Evolutionary conservation across 768 basidiomycete genomes (phyloP).

Genomic region (Candolleomyces aberdarensis): DNA sequence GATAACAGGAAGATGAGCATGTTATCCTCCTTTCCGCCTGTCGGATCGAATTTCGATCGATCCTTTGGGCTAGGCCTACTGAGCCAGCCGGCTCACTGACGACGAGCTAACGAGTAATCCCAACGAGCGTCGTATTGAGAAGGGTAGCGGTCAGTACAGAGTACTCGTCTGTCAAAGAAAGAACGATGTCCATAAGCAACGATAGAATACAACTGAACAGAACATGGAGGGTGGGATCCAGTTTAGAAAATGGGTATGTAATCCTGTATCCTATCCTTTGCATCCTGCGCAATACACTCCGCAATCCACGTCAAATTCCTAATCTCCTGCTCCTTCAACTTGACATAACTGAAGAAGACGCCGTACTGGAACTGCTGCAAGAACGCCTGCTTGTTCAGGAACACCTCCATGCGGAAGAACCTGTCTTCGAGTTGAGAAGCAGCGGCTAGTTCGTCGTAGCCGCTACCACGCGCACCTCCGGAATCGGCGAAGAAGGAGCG

Average conservation of each 20-base stretch:
- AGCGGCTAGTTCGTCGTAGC: conserved; percentile 42
- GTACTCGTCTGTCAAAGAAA: no score
- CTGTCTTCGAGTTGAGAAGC: conserved; percentile 83
- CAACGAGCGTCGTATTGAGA: no score
- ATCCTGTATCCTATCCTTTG: conserved; percentile 92
- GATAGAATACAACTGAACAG: neutral
- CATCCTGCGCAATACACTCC: conserved; percentile 97
- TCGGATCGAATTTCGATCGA: no score
- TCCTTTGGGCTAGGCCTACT: no score
- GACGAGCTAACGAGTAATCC: no score
- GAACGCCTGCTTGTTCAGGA: conserved; percentile 92
- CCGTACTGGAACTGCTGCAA: conserved; percentile 95
- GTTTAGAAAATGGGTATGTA: conserved; percentile 86
- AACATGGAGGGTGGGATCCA: neutral
- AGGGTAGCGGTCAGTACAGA: no score
- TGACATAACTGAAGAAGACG: conserved; percentile 90
- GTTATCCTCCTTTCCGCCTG: no score
- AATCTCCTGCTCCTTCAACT: conserved; percentile 89
- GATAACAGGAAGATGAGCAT: no score
- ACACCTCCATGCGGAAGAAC: conserved; percentile 93
- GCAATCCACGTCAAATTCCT: conserved; percentile 91
- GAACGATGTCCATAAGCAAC: no score
- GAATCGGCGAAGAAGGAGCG: conserved; percentile 81
- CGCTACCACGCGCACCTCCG: conserved; percentile 27
- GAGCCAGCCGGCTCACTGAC: no score